Evolutionary conservation across 2,329 filamentous ascomycete genomes (phyloP).

Genomic region (Davidsoniella virescens): DNA sequence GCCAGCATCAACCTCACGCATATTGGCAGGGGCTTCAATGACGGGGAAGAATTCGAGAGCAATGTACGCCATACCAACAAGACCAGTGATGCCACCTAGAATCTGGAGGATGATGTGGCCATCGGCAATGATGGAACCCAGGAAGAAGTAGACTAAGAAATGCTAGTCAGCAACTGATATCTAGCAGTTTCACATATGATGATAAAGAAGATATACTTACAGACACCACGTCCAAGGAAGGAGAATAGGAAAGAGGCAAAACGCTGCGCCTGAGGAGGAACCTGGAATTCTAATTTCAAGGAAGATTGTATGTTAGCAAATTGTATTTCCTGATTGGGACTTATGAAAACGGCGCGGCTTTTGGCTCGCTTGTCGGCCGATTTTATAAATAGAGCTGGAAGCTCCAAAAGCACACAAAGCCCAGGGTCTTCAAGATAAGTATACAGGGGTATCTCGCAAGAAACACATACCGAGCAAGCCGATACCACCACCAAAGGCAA

Average conservation of each 20-base stretch:
- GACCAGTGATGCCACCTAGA: constrained; percentile 59
- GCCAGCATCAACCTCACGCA: constrained; percentile 60
- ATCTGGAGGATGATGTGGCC: constrained; percentile 50
- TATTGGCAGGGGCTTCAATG: constrained; percentile 66
- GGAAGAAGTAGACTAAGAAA: constrained; percentile 69
- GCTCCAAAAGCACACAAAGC: too few relatives aligned
- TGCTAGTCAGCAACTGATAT: constrained; percentile 21
- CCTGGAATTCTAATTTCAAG: constrained; percentile 58
- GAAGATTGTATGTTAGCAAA: neutral
- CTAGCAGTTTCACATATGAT: neutral
- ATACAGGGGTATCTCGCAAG: neutral
- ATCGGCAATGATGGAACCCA: constrained; percentile 72
- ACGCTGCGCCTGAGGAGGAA: constrained; percentile 78
- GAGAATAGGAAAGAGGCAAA: constrained; percentile 98
- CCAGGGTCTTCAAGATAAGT: neutral
- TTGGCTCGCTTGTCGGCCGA: neutral
- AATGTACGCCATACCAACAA: constrained; percentile 64
- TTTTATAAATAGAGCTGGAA: too few relatives aligned
- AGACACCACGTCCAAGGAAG: constrained; percentile 86
- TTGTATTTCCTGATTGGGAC: neutral
- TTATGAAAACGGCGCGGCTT: neutral
- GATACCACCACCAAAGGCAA: constrained; percentile 72
- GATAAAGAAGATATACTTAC: constrained; percentile 38
- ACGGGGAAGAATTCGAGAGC: constrained; percentile 62
- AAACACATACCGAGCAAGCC: constrained; percentile 41